Evolutionary conservation across 2,329 filamentous ascomycete species (phyloP), one percentile per base, ranked within the genome.

Genomic region (Aureobasidium zeae): DNA sequence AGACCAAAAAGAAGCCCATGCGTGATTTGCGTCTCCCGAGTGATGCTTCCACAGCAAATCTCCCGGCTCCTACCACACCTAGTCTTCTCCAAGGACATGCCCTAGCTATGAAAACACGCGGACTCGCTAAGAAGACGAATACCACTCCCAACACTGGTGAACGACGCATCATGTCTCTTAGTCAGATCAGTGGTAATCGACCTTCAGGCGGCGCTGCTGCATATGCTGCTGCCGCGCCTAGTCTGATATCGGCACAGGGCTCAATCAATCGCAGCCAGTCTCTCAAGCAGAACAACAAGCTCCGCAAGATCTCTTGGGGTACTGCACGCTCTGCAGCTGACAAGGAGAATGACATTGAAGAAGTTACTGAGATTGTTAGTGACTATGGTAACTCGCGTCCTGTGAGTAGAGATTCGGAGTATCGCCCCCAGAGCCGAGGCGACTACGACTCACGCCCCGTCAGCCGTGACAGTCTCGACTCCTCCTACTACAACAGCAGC

Each of bases 131-230:
- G 35, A 62, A 65, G 36, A 66, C 63, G 46, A 58, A 60, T n/a
- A 53, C 57, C 13, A 55, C 60, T 19, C 55, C 56, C 4, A 58
- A 58, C 44, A 53, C 46, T 22, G 61, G 61, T 12, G 66, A 66
- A 49, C 76, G 89, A 29, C 79, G 91, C 36, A 95, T 96, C 55
- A 75, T 93, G 47, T 94, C 86, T 38, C 76, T 96, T 25, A 93
- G 83, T 59, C 86, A 95, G 63, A 93, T 96, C 53, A 85, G 78
- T 43, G 80, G 81, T 59, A 89, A 91, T 56, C 70, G 76, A 24
- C 69, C 78, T 5, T 66, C 63, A 30, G 63, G 65, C 25, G 59
- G 38, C 19, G 34, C 48, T 16, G 46, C 67, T 65, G 59, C 57
- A 5, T 65, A 57, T 48, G 38, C 51, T 11, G 38, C 53, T 3